phyloP scores from a whole-genome alignment of 495 filamentous ascomycete genomes.

The Trypethelium eluteriae region DNA sequence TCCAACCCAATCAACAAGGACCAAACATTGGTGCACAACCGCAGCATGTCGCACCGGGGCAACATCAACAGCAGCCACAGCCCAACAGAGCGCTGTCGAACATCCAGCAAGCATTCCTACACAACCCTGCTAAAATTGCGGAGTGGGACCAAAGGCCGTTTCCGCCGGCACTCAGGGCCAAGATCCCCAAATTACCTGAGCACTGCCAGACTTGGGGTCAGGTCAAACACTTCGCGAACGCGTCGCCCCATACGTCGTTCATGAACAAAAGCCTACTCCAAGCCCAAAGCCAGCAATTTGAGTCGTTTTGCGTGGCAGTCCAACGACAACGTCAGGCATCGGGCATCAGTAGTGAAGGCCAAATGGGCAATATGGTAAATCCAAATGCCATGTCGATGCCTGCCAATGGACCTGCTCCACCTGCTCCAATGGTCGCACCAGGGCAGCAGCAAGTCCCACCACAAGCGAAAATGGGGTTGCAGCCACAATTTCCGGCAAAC shows the following conservation, averaged over 20 bases:
- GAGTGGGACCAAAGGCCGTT: conserved; percentile 19
- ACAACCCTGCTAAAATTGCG: neutral
- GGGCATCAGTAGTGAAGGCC: neutral
- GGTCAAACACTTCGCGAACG: conserved; percentile 45
- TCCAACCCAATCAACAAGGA: neutral
- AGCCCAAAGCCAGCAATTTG: neutral
- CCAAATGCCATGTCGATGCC: conserved; percentile 10
- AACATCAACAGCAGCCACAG: neutral
- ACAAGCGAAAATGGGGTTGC: conserved; percentile 13
- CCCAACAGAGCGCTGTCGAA: neutral
- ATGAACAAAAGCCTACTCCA: neutral
- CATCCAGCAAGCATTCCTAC: neutral
- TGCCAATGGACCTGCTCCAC: conserved; percentile 25
- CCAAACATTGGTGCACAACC: neutral
- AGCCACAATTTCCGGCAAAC: neutral
- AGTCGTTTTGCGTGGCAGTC: neutral
- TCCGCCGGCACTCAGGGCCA: conserved; percentile 16
- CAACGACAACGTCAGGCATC: neutral
- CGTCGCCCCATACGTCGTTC: neutral
- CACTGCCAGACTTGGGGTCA: conserved; percentile 65
- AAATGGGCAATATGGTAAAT: neutral
- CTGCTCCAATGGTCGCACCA: conserved; percentile 27
- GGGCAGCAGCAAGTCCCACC: conserved; percentile 14
- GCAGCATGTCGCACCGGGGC: neutral
- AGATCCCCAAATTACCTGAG: conserved; percentile 40